Base-by-base conservation (phyloP, 441 rosid genomes). In the Biscutella auriculata region DNA sequence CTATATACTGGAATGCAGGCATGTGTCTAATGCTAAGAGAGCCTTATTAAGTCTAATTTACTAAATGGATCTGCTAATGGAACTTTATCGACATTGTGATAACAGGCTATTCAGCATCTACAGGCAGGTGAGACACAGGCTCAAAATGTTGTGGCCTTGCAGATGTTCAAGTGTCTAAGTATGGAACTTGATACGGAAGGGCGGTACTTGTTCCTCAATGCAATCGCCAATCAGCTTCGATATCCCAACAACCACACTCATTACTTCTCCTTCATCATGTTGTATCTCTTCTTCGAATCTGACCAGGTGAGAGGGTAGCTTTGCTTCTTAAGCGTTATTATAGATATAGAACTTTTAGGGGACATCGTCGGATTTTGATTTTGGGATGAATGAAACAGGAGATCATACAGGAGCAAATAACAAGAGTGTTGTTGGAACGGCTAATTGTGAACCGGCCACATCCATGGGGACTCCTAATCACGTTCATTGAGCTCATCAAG, bases 1-100 rank as follows among this genome's bases (percentile, higher is more conserved):
- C 94, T 93, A 57, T 89, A 93, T 70, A 82, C 90, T 33, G 99
- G 99, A 67, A 87, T 93, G 93, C 99, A 93, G 96, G 99, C 89
- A 59, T 50, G 49, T 35, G 53, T 52, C 21, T 34, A 9, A 26
- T 27, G 39, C 17, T 17, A 45, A 34, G 9, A 37, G 8, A 11
- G 32, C 12, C 23, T 19, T 19, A 19, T 19, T 19, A 19, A 19
- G 9, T 25, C 9, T 37, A 13, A 25, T 39, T 36, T 29, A 32
- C 6, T 19, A 14, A 55, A n/a, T 19, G 30, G 19, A 6, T 45
- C 14, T 26, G 29, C 26, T 23, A 21, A 23, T 39, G 7, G 35
- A 14, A 57, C 10, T 19, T 26, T 30, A 6, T 16, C 9, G 37
- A 16, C 47, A 15, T 60, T 37, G 23, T 8, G 5, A 43, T 13